Conservation (phyloP, 495 filamentous ascomycete species). For the Staphylotrichum tortipilum region DNA sequence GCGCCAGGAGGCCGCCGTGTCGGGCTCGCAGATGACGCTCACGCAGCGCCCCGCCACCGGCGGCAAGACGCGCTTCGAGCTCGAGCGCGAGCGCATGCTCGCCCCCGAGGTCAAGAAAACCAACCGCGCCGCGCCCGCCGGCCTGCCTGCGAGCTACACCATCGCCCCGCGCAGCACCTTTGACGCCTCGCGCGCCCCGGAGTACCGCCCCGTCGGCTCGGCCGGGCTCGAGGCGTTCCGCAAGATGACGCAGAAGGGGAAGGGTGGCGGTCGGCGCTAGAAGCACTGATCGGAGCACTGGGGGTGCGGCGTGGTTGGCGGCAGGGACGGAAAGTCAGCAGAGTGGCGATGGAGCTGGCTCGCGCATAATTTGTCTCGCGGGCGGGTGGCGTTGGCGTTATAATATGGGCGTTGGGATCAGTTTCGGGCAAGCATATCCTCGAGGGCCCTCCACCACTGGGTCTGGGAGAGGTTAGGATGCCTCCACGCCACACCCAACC, state of each 20-base stretch:
- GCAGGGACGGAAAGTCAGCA: too few relatives aligned
- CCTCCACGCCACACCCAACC: too few relatives aligned
- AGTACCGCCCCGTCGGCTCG: conserved; percentile 56
- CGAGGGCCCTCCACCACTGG: too few relatives aligned
- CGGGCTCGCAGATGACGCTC: conserved; percentile 35
- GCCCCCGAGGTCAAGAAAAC: conserved; percentile 56
- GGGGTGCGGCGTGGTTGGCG: too few relatives aligned
- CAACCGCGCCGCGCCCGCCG: conserved; percentile 65
- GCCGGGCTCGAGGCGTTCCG: conserved; percentile 73
- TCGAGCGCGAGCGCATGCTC: conserved; percentile 60
- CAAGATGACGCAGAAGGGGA: conserved; percentile 67
- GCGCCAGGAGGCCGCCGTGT: conserved; percentile 29
- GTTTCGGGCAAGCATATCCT: too few relatives aligned
- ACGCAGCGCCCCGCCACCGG: conserved; percentile 38
- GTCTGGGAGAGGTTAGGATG: too few relatives aligned
- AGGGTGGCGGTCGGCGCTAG: conserved; percentile 13
- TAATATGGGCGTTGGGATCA: too few relatives aligned
- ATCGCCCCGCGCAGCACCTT: conserved; percentile 62
- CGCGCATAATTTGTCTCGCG: too few relatives aligned
- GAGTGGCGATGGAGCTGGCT: not conserved
- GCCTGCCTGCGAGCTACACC: conserved; percentile 67
- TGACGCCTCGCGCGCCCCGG: conserved; percentile 29
- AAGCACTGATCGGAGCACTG: not conserved
- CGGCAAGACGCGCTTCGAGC: conserved; percentile 41
- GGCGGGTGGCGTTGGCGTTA: too few relatives aligned